Evolutionary conservation across 441 rosid species (phyloP), one percentile per base, ranked within the genome.

Genomic region (Macaranga tanarius): DNA sequence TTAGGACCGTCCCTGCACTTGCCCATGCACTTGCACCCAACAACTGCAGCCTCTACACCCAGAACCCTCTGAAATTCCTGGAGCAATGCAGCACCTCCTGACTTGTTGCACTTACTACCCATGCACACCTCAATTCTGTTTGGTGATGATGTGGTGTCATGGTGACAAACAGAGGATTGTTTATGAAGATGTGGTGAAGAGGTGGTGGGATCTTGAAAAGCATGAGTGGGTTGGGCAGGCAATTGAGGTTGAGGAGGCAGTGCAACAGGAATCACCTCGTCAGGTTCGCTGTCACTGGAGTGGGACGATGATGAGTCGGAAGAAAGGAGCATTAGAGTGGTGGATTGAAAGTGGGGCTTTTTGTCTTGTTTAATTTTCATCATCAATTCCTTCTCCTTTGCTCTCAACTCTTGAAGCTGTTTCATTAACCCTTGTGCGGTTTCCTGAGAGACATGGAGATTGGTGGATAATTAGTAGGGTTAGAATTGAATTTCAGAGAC

Each of bases 1-100:
- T 89, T 92, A 38, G 97, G 97, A n/a, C 91, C 94, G n/a, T 86
- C 87, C 73, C 84, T 80, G 85, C 97, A 90, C 79, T 90, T 89
- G 4, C 93, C 94, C 91, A 92, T 83, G 70, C 94, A 92, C 76
- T 89, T 92, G 86, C 96, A 92, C 64, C 87, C 86, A 50, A 86
- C 88, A 51, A 87, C 86, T 0, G 82, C 85, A 0, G 83, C 91
- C 22, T 84, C 84, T 0, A 60, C 20, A 2, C 89, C 89, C 1
- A 79, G 77, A 38, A 75, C 81, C 71, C 72, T 89, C 77, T 82
- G 82, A 79, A 92, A 88, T 74, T 81, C 93, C 45, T 82, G 81
- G 60, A 92, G 66, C 80, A 92, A 73, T 3, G 81, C 79, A n/a
- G 78, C 83, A n/a, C 84, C 86, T 73, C 94, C 96, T 10, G 86